Evolutionary conservation across 352 stramenopile genomes (phyloP), one percentile per base, ranked within the genome.

Genomic region (Paralagenidium karlingii): DNA sequence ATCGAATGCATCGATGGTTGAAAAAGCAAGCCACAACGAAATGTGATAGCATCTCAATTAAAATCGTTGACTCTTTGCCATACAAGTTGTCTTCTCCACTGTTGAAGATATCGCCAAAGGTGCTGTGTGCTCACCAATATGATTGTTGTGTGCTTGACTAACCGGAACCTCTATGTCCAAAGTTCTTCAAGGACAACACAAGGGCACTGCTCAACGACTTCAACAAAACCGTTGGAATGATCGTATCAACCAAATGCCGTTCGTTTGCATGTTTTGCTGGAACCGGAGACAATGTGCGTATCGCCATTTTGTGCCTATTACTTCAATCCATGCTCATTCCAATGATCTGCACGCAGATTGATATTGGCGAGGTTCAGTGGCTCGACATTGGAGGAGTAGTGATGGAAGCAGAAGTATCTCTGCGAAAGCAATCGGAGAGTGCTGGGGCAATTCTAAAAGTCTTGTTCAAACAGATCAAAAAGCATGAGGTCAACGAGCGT

Each of bases 151-250:
- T 30, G 11, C 21, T n/a, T n/a, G 22, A 21, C 38, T 37, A 9
- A 7, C 28, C 21, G 13, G 8, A 41, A n/a, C 15, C 43, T 43
- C 11, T 10, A 24, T 42, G 11, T 21, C 1, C n/a, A 63, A 49
- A 44, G 20, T 20, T 8, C 16, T 64, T 68, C 37, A 48, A 53
- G n/a, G 46, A 64, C 13, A 43, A 45, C 22, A 68, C 58, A 9
- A 30, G 54, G 18, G 24, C 36, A 3, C 25, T 64, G 2, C 38
- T 68, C 13, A 64, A 68, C 30, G 44, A 45, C 0, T 64, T 68
- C 27, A 68, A 68, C 19, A 8, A 22, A 3, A 9, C 43, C 24
- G 51, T 55, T 20, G 51, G 58, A 8, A 41, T 62, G 8, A 49
- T 68, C 33, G 50, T 48, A 24, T 60, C 51, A 6, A 51, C 57